Conservation (phyloP, 164 flowering plant species). For the Saururus chinensis region DNA sequence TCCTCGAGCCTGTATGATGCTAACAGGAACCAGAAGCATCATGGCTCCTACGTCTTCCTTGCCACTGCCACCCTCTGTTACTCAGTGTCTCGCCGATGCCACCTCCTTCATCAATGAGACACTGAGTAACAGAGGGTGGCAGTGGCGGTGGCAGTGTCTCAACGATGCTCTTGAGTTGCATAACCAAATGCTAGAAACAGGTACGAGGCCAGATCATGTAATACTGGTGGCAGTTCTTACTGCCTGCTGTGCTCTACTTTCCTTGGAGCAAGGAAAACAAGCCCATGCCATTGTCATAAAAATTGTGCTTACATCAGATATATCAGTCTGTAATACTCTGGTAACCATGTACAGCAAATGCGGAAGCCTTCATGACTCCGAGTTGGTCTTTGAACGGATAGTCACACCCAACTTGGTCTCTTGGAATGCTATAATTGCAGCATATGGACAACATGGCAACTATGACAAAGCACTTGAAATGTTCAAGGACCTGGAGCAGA, state of each 20-base stretch:
- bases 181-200: constrained; percentile 21
- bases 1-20: too few species aligned
- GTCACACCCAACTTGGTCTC: constrained; percentile 28
- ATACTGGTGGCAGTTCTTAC: constrained; percentile 19
- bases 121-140: too few species aligned
- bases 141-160: too few species aligned
- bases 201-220: constrained; percentile 30
- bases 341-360: constrained; percentile 43
- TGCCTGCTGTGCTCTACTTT: constrained; percentile 31
- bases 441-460: constrained; percentile 37
- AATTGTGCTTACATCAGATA: constrained; percentile 20
- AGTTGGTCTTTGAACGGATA: constrained; percentile 23
- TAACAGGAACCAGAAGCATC: too few species aligned
- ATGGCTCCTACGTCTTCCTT: too few species aligned
- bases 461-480: constrained; percentile 23
- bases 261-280: constrained; percentile 27
- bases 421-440: constrained; percentile 45
- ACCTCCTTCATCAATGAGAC: too few species aligned
- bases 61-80: too few species aligned
- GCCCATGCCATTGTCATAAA: constrained; percentile 6
- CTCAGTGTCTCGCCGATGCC: too few species aligned
- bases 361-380: constrained; percentile 34
- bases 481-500: constrained; percentile 20
- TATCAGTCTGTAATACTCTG: constrained; percentile 36
- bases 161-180: constrained; percentile 31